These are phyloP conservation scores for Malus hybrid DNA, from an alignment of 331 rosid genomes.

Conservation along the genomic window DNA sequence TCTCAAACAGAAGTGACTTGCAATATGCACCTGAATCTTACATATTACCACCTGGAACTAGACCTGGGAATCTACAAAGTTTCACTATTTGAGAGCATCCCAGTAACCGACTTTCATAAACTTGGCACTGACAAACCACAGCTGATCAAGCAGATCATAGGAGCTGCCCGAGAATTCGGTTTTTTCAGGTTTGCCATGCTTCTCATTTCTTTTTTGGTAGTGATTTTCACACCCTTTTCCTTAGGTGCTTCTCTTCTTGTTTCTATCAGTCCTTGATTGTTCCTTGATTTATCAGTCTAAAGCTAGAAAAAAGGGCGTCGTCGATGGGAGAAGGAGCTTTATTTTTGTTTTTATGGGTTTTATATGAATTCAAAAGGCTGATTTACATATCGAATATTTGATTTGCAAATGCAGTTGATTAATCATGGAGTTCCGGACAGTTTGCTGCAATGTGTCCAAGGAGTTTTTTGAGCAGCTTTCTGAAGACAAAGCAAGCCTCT, in stretches of 20 bases:
- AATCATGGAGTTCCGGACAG: conserved; percentile 7
- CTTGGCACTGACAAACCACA: neutral
- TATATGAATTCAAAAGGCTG: neutral
- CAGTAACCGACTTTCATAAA: neutral
- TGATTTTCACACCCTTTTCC: neutral
- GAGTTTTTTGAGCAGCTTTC: conserved; percentile 7
- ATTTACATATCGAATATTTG: neutral
- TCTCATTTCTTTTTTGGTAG: neutral
- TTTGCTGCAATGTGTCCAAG: conserved; percentile 4
- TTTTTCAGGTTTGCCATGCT: neutral
- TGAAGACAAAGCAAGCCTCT: conserved; percentile 10
- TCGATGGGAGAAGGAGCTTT: no score
- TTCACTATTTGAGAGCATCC: neutral
- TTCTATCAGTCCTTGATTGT: neutral
- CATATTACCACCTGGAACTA: neutral
- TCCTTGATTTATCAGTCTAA: neutral
- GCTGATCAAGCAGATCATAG: neutral
- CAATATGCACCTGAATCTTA: neutral
- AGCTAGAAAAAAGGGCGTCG: neutral
- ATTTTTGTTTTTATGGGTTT: no score
- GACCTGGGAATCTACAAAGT: neutral
- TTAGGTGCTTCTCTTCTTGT: neutral
- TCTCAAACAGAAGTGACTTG: neutral
- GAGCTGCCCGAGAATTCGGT: neutral
- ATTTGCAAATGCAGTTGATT: neutral